Conservation (phyloP, 1,139 yeast genomes). For the Entelexis paramagnoliae region DNA sequence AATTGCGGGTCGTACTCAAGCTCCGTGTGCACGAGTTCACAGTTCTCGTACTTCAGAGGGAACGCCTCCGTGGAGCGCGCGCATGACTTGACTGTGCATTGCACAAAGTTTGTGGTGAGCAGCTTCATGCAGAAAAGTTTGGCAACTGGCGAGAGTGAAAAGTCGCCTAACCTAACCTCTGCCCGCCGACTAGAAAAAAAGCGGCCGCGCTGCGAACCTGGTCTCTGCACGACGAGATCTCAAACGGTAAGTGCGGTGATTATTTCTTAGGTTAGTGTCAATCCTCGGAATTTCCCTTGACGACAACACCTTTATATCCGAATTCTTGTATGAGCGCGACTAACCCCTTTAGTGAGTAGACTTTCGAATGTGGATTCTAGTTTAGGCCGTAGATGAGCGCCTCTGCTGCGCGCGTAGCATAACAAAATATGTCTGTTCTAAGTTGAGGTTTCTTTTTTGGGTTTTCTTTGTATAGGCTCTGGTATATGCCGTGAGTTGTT, state of each 20-base stretch:
- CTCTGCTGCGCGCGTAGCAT: too few relatives aligned
- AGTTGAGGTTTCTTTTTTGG: too few relatives aligned
- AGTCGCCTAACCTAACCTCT: conserved; percentile 6
- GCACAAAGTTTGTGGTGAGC: conserved; percentile 87
- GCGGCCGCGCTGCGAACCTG: too few relatives aligned
- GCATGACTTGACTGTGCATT: conserved; percentile 81
- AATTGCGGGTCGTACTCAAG: conserved; percentile 79
- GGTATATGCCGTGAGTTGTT: too few relatives aligned
- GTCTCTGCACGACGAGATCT: too few relatives aligned
- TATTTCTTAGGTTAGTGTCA: conserved; percentile 28
- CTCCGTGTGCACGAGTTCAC: conserved; percentile 65
- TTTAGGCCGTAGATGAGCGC: too few relatives aligned
- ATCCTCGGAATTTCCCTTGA: conserved; percentile 27
- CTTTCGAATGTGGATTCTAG: too few relatives aligned
- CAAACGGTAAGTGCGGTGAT: conserved; percentile 23
- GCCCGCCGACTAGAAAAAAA: neutral
- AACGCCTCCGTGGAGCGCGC: conserved; percentile 64
- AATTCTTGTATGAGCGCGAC: conserved; percentile 6
- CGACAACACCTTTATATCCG: conserved; percentile 7
- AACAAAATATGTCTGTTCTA: too few relatives aligned
- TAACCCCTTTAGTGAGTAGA: neutral
- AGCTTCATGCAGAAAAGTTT: conserved; percentile 55
- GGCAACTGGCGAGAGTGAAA: neutral
- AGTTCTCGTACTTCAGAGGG: conserved; percentile 65
- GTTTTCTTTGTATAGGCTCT: too few relatives aligned